Evolutionary conservation across 768 basidiomycete genomes (phyloP).

Genomic region (Termitomyces sp.): DNA sequence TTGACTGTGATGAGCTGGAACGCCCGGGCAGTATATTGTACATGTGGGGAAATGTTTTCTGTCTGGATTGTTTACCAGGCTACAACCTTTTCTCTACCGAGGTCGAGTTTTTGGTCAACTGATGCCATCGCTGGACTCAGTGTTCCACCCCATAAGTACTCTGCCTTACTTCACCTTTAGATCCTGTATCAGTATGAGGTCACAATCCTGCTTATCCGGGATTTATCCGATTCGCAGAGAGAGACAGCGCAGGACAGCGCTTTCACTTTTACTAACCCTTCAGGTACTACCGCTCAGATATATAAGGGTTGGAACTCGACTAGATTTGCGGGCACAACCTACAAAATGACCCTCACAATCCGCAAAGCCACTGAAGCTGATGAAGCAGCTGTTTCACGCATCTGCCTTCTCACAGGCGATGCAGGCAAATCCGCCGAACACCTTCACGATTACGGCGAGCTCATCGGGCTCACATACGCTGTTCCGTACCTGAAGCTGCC

Average conservation of each 20-base stretch:
- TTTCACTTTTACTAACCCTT: neutral
- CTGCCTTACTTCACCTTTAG: neutral
- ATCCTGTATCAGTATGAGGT: neutral
- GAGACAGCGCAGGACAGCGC: neutral
- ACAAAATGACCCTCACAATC: slow-evolving; percentile 43
- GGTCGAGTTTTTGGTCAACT: neutral
- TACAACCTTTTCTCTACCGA: neutral
- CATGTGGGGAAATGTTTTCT: no score
- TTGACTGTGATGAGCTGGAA: no score
- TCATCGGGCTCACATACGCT: slow-evolving; percentile 72
- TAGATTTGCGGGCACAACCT: neutral
- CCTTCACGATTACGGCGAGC: slow-evolving; percentile 59
- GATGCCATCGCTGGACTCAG: neutral
- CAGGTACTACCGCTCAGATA: neutral
- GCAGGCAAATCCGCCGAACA: slow-evolving; percentile 66
- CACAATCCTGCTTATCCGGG: neutral
- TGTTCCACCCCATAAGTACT: neutral
- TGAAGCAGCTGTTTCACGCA: slow-evolving; percentile 55
- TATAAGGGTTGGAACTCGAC: no score
- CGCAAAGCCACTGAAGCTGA: slow-evolving; percentile 58
- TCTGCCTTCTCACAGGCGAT: slow-evolving; percentile 74
- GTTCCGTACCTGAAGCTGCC: slow-evolving; percentile 72
- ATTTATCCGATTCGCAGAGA: neutral
- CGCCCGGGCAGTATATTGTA: no score
- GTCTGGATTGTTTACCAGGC: no score